A percentile compares a stretch with the other conserved stretches of the same genome.
Evolutionary conservation across 1,284 basidiomycete genomes (phyloP).

Genomic region (Inonotus hispidus): DNA sequence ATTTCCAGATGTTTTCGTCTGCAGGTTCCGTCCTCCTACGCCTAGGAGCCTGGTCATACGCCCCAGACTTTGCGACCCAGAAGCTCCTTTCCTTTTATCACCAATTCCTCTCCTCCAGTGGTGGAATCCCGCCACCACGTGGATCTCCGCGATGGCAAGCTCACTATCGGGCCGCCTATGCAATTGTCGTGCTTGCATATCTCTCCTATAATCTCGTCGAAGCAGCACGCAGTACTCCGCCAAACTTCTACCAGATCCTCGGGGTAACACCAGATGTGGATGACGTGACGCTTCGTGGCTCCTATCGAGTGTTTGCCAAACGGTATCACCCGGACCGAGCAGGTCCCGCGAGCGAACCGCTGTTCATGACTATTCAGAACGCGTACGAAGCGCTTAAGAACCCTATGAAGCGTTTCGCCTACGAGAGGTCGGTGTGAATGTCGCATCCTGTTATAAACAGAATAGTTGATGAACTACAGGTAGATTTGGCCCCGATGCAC

Average conservation of each 20-base stretch:
- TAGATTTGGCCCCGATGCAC: slow-evolving; percentile 72
- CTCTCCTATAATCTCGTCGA: slow-evolving; percentile 61
- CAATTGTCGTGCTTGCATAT: slow-evolving; percentile 63
- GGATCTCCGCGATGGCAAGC: slow-evolving; percentile 42
- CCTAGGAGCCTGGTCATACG: slow-evolving; percentile 39
- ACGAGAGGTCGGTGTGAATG: slow-evolving; percentile 59
- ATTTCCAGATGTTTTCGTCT: slow-evolving; percentile 17
- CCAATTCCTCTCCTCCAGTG: slow-evolving; percentile 29
- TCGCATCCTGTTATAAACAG: neutral
- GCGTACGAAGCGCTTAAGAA: slow-evolving; percentile 80
- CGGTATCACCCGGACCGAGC: slow-evolving; percentile 76
- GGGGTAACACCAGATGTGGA: slow-evolving; percentile 57
- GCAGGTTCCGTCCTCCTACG: slow-evolving; percentile 28
- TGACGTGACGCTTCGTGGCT: slow-evolving; percentile 60
- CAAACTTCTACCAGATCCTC: slow-evolving; percentile 75
- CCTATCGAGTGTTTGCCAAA: slow-evolving; percentile 72
- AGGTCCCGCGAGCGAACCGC: slow-evolving; percentile 53
- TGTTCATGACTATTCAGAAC: slow-evolving; percentile 71
- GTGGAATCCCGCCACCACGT: slow-evolving; percentile 32
- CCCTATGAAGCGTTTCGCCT: slow-evolving; percentile 77
- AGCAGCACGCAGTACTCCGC: slow-evolving; percentile 47
- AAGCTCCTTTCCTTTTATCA: slow-evolving; percentile 37
- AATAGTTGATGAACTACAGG: slow-evolving; percentile 7
- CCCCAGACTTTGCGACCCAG: slow-evolving; percentile 39
- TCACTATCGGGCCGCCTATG: slow-evolving; percentile 59